Conservation (phyloP, 495 filamentous ascomycete genomes). For the Echria macrotheca region DNA sequence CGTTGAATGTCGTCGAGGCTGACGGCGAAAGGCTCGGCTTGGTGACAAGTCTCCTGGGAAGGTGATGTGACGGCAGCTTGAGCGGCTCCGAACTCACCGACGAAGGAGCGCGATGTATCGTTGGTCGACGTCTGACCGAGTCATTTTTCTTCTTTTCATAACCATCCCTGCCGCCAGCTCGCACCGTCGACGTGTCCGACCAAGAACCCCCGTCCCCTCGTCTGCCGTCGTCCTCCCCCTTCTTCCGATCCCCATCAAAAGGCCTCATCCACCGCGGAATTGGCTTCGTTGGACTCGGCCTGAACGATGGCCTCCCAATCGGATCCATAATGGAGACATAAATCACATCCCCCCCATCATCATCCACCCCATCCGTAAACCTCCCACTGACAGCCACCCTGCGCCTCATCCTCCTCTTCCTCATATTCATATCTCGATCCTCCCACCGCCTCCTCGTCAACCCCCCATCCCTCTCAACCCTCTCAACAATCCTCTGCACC, state of each 20-base stretch:
- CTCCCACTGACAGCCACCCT: neutral
- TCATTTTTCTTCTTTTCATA: no score
- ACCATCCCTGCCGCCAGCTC: neutral
- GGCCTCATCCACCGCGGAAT: slow-evolving; percentile 43
- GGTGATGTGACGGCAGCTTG: slow-evolving; percentile 22
- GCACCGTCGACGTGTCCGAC: slow-evolving; percentile 12
- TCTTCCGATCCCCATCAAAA: slow-evolving; percentile 10
- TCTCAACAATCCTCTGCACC: slow-evolving; percentile 22
- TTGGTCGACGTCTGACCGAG: neutral
- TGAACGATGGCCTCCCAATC: slow-evolving; percentile 33
- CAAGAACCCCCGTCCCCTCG: neutral
- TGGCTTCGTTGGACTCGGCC: slow-evolving; percentile 38
- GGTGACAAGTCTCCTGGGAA: neutral
- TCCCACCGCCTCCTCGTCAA: slow-evolving; percentile 14
- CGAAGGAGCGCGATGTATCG: slow-evolving; percentile 15
- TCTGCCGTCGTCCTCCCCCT: neutral
- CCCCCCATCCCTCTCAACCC: slow-evolving; percentile 17
- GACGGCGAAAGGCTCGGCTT: slow-evolving; percentile 8
- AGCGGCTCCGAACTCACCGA: slow-evolving; percentile 28
- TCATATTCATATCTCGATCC: slow-evolving; percentile 3
- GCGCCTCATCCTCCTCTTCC: slow-evolving; percentile 8
- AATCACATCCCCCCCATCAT: slow-evolving; percentile 20
- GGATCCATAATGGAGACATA: slow-evolving; percentile 41
- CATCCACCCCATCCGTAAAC: neutral
- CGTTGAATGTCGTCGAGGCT: slow-evolving; percentile 12